Base-by-base conservation (phyloP, 2,329 filamentous ascomycete species). In the Aspergillus novoparasiticus region DNA sequence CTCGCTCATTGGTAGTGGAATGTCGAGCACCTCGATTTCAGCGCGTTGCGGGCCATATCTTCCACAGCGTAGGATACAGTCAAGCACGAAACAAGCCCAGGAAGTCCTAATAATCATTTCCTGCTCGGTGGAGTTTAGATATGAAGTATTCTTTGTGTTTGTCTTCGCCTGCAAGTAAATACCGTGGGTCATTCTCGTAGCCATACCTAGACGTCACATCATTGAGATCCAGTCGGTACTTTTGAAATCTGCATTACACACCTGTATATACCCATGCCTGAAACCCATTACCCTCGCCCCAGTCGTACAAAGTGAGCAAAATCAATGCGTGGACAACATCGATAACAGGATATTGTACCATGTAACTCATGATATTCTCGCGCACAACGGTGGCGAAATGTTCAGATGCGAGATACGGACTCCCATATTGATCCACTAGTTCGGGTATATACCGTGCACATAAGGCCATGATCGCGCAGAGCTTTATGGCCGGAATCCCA, bases 211-310 rank as follows among this genome's bases (percentile, higher is more conserved):
- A 50, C 10, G 26, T 28, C 12, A 16, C 4, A 26, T 50, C 30
- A 30, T 12, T 19, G 6, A 8, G 46, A 6, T 6, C 16, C 46
- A 26, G 2, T 19, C 6, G 3, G 23, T 12, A 28, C 1, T 26
- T 14, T 4, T 0, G 11, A 14, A 19, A 6, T 10, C 8, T 28
- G 26, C 26, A 1, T 28, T 16, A 39, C 54, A 11, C 6, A 57
- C 54, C 54, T 41, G 36, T 43, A 28, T 57, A 57, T 43, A 28
- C 26, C 54, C 54, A 57, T 5, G 54, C 54, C 36, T 57, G 54
- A 57, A 28, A 57, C 16, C 54, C 54, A 39, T 45, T 45, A 6
- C 54, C 32, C 23, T 57, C 26, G 1, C 36, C 54, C 54, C 54
- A 57, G n/a, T 57, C 54, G 34, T 57, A 43, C 34, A 57, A 28